A percentile compares a stretch with the other conserved stretches of the same genome.
Evolutionary conservation across 306 rosid genomes (phyloP).

Genomic region (Fragaria vesca): DNA sequence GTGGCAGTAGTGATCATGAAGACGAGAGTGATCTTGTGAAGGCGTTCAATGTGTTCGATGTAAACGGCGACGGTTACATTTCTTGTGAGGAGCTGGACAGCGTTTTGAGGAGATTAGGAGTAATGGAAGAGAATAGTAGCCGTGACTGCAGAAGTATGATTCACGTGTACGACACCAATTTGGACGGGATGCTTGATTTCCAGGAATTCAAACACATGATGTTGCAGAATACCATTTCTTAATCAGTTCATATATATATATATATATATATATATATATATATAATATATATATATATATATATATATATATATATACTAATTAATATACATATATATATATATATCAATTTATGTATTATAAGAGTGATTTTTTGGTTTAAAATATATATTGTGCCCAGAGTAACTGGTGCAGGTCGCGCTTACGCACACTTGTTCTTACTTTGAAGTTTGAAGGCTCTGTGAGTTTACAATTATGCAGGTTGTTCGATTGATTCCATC

Average conservation of each 20-base stretch:
- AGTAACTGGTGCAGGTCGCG: too few species aligned
- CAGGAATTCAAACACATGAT: constrained; percentile 88
- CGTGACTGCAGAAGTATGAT: constrained; percentile 62
- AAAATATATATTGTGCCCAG: too few species aligned
- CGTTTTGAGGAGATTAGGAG: constrained; percentile 57
- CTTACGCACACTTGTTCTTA: too few species aligned
- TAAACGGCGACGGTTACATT: constrained; percentile 79
- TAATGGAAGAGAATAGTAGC: constrained; percentile 46
- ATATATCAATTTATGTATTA: too few species aligned
- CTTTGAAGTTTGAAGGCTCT: too few species aligned
- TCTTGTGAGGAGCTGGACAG: constrained; percentile 56
- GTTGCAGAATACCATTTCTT: constrained; percentile 41
- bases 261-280: too few species aligned
- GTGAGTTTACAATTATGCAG: too few species aligned
- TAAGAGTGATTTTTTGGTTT: too few species aligned
- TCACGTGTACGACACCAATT: constrained; percentile 52
- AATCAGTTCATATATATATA: constrained; percentile 8
- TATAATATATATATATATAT: too few species aligned
- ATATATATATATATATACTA: background rate
- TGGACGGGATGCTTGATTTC: constrained; percentile 77
- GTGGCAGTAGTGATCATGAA: background rate
- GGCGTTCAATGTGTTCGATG: constrained; percentile 76
- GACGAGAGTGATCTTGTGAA: constrained; percentile 54
- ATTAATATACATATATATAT: too few species aligned
- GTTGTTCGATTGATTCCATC: too few species aligned